Conservation (phyloP, 805 yeast genomes). For the Ogataea parapolymorpha region DNA sequence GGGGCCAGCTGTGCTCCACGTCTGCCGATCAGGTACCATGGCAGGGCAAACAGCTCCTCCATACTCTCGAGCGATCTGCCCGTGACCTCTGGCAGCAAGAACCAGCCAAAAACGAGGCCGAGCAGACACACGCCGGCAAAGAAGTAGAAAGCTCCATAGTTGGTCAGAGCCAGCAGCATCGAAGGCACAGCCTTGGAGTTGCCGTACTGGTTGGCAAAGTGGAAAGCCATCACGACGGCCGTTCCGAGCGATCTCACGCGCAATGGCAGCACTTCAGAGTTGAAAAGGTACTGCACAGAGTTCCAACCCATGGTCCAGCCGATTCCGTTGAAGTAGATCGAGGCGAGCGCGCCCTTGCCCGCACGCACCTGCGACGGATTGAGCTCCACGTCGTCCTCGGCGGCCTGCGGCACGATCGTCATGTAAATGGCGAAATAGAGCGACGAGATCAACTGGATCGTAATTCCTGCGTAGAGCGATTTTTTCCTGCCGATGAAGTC, state of each 20-base stretch:
- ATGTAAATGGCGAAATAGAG: slow-evolving; percentile 48
- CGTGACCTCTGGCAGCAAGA: slow-evolving; percentile 47
- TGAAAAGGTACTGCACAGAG: slow-evolving; percentile 51
- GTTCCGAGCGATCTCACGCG: slow-evolving; percentile 48
- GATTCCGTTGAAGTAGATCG: slow-evolving; percentile 46
- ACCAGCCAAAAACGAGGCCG: slow-evolving; percentile 46
- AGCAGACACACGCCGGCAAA: slow-evolving; percentile 41
- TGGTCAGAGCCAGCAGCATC: slow-evolving; percentile 44
- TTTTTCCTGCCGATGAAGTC: slow-evolving; percentile 52
- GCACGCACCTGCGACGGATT: slow-evolving; percentile 36
- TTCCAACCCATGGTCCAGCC: slow-evolving; percentile 64
- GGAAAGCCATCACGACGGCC: slow-evolving; percentile 51
- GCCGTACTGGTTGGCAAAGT: slow-evolving; percentile 55
- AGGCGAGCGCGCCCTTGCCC: slow-evolving; percentile 47
- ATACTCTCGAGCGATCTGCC: slow-evolving; percentile 51
- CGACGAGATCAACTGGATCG: slow-evolving; percentile 40
- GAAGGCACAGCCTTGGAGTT: slow-evolving; percentile 53
- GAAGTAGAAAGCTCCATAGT: slow-evolving; percentile 51
- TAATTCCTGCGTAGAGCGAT: slow-evolving; percentile 47
- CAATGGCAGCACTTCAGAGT: slow-evolving; percentile 54
- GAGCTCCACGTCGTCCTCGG: slow-evolving; percentile 30
- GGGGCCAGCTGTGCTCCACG: slow-evolving; percentile 51
- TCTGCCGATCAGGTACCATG: slow-evolving; percentile 59
- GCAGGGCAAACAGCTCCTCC: slow-evolving; percentile 50
- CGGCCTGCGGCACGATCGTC: slow-evolving; percentile 42